Percentiles rank a stretch among this genome's conserved stretches.
Conservation (phyloP, 495 filamentous ascomycete species). For the Articulospora tetracladia region DNA sequence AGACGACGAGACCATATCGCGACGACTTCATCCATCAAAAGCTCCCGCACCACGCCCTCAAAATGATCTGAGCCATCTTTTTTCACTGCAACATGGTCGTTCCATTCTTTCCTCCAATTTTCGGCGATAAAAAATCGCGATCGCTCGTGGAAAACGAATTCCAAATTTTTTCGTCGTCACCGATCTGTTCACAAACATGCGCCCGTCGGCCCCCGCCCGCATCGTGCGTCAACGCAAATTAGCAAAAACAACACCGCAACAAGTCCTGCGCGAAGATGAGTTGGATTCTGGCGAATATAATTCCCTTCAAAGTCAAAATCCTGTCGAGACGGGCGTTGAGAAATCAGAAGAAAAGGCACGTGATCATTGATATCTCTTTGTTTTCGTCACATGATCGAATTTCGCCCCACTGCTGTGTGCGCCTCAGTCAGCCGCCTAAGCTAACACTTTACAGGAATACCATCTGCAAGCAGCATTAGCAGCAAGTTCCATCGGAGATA, state of each 20-base stretch:
- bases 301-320: constrained; percentile 41
- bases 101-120: constrained; percentile 39
- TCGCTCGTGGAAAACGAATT: constrained; percentile 22
- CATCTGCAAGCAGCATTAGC: constrained; percentile 93
- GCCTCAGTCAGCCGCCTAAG: no score
- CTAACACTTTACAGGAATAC: constrained; percentile 71
- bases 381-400: constrained; percentile 26
- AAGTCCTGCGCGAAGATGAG: constrained; percentile 82
- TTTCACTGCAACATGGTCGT: constrained; percentile 40
- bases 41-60: neutral
- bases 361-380: constrained; percentile 54
- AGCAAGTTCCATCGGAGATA: constrained; percentile 62
- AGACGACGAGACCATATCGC: neutral
- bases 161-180: constrained; percentile 25
- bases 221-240: constrained; percentile 88
- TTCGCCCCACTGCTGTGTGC: constrained; percentile 16
- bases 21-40: constrained; percentile 18
- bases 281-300: constrained; percentile 71
- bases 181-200: constrained; percentile 49
- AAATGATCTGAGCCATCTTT: constrained; percentile 4
- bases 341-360: constrained; percentile 94
- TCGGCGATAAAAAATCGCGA: constrained; percentile 37
- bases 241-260: constrained; percentile 78
- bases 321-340: constrained; percentile 95
- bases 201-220: constrained; percentile 45